A percentile compares a stretch with the other conserved stretches of the same genome.
phyloP scores from a whole-genome alignment of 2,329 filamentous ascomycete species.

The Alternaria novae-zelandiae region DNA sequence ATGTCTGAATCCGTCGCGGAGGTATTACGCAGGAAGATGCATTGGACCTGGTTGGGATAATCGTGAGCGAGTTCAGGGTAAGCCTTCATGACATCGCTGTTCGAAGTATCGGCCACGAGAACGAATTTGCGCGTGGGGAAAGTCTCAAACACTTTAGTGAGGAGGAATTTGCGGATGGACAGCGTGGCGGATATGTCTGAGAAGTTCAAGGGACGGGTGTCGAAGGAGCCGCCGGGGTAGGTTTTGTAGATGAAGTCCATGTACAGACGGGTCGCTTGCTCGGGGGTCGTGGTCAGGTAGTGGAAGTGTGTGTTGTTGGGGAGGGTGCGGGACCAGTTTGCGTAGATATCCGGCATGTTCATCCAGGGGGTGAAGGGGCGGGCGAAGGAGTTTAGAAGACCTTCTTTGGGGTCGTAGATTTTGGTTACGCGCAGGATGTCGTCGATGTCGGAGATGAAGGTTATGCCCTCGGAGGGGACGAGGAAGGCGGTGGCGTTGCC shows the following conservation, averaged over 20 bases:
- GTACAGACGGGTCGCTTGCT: constrained; percentile 78
- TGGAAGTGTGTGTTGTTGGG: constrained; percentile 74
- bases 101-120: constrained; percentile 77
- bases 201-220: constrained; percentile 77
- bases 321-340: constrained; percentile 73
- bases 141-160: constrained; percentile 75
- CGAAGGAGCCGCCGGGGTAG: constrained; percentile 78
- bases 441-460: constrained; percentile 78
- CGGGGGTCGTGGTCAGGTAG: constrained; percentile 80
- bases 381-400: constrained; percentile 78
- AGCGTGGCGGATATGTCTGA: constrained; percentile 75
- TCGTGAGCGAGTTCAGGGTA: constrained; percentile 67
- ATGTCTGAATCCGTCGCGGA: constrained; percentile 70
- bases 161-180: constrained; percentile 71
- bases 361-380: constrained; percentile 73
- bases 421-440: constrained; percentile 82
- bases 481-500: constrained; percentile 81
- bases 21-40: constrained; percentile 79
- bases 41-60: constrained; percentile 75
- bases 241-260: constrained; percentile 81
- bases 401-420: constrained; percentile 77
- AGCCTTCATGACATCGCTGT: constrained; percentile 75
- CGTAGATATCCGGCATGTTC: constrained; percentile 81
- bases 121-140: constrained; percentile 78
- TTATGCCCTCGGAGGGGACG: constrained; percentile 72